Evolutionary conservation across 495 filamentous ascomycete genomes (phyloP), one percentile per base, ranked within the genome.

Genomic region (Lasiosphaeria hispida): DNA sequence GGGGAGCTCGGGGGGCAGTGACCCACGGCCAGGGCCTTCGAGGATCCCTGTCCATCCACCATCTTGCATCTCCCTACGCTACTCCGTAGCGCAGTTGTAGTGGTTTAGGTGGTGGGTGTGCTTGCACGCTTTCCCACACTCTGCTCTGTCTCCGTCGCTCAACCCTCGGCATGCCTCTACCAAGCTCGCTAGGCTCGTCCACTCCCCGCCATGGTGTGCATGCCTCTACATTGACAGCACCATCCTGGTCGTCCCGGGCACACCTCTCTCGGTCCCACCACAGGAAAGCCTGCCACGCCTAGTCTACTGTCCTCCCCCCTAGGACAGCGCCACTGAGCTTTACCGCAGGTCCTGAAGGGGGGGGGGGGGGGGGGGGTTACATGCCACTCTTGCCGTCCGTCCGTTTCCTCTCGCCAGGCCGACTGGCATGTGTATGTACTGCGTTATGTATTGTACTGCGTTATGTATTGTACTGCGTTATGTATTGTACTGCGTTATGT

Each of bases 1-100:
- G 23, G 23, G 23, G 23, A 30, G 23, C 23, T 30, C 23, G 23
- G 23, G 23, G 23, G 23, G 23, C 23, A 30, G 23, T 30, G 23
- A 30, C 23, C 23, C 23, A 30, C 23, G 23, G 5, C 23, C 23
- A 30, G 23, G 23, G 23, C 23, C 23, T 30, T 30, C 48, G 38
- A 36, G 40, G 36, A 60, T 57, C 68, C 67, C 59, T 63, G 60
- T 42, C 14, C 40, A 40, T 45, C 14, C 37, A 13, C 40, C 7
- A 14, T 58, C 43, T 30, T 42, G 34, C 23, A 30, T 30, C 23
- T 30, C 23, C 23, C 23, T 30, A 2, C 23, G 23, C 23, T 30
- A 30, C 23, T 5, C 2, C 23, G 23, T 30, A 30, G 23, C 23
- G 23, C 23, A 30, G 23, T 5, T 30, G 23, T 30, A 30, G 23